Evolutionary conservation across 345 rosid genomes (phyloP), one percentile per base, ranked within the genome.

Genomic region (Diplotaxis tenuifolia): DNA sequence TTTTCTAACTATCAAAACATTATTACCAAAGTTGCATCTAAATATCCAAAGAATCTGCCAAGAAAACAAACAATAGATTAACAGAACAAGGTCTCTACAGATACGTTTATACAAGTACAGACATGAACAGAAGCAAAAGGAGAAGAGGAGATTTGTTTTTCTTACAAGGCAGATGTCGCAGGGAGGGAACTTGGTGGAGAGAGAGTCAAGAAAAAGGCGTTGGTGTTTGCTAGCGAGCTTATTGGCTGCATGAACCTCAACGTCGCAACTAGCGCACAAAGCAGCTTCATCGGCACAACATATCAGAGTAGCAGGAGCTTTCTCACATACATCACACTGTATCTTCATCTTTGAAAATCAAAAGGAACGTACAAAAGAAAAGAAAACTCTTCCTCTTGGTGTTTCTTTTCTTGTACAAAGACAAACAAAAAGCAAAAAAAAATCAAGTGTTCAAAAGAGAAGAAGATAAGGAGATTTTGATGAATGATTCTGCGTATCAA

Each of bases 201-300:
- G 85, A 78, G 84, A 84, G 31, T 89, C 78, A 61, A 94, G 96
- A 40, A 91, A 96, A n/a, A 94, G 90, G 83, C 98, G 84, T 78
- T 94, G 98, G 76, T 94, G 98, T 82, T 94, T 94, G 81, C 96
- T 94, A 1, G 97, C 97, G 5, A 94, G 89, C 83, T 89, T 91
- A 74, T 94, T 94, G 2, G 97, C 97, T 0, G 97, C 97, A 58
- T 94, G 98, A 2, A 94, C 90, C 76, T 91, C 97, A 38, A 91
- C 53, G 63, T 94, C 98, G 15, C 98, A 94, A 59, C 74, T 80
- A 1, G 88, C 80, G 42, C 98, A 94, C 25, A 94, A 80, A 16
- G 98, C 98, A 5, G 98, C 98, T 71, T 94, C 98, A 55, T 94
- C 98, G 0, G 97, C 96, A 59, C 97, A 91, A 54, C 98, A 94